These are phyloP conservation scores for Saccharomycopsis sp. DNA, from an alignment of 805 yeast genomes.

Conservation along the genomic window DNA sequence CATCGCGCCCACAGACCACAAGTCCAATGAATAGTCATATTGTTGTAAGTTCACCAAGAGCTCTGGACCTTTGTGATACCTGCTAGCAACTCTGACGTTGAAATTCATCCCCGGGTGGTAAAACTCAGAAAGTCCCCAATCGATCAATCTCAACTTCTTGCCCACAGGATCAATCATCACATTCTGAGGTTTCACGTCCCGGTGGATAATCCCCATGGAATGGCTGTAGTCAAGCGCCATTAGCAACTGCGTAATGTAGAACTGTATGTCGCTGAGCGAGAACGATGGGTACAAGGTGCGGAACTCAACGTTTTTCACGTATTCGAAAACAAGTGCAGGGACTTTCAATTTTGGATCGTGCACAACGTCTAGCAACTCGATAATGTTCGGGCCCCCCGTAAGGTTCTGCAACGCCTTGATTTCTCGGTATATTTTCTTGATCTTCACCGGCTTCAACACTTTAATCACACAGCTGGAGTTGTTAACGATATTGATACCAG, in stretches of 20 bases:
- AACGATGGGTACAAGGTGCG: constrained; percentile 73
- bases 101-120: constrained; percentile 85
- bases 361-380: constrained; percentile 71
- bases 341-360: constrained; percentile 72
- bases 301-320: constrained; percentile 75
- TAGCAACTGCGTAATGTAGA: constrained; percentile 71
- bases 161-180: constrained; percentile 84
- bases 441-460: constrained; percentile 85
- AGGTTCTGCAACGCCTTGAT: constrained; percentile 79
- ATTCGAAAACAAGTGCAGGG: constrained; percentile 82
- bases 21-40: constrained; percentile 84
- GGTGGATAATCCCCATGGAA: constrained; percentile 91
- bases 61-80: constrained; percentile 93
- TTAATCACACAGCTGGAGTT: constrained; percentile 70
- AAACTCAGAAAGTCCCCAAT: constrained; percentile 95
- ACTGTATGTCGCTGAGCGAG: constrained; percentile 66
- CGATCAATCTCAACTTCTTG: constrained; percentile 68
- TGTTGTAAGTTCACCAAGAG: constrained; percentile 74
- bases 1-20: constrained; percentile 94
- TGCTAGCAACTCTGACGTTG: constrained; percentile 87
- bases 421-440: constrained; percentile 85
- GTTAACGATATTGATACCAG: constrained; percentile 62
- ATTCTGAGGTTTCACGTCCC: constrained; percentile 94
- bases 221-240: constrained; percentile 84
- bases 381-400: constrained; percentile 75